These are phyloP conservation scores for Flaveria linearis DNA, from an alignment of 129 eudicot genomes.

Conservation along the genomic window DNA sequence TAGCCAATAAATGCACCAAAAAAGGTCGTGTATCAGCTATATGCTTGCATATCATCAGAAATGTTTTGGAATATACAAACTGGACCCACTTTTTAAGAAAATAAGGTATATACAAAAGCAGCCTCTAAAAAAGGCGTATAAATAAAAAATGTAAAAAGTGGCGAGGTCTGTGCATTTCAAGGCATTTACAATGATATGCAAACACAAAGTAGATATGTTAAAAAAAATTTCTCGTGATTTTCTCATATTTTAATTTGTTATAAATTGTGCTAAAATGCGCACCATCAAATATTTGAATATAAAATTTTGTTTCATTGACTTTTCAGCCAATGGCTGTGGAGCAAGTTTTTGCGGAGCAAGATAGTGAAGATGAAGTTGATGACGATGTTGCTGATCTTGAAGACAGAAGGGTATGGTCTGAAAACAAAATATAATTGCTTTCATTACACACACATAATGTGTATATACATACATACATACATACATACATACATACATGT, in stretches of 20 bases:
- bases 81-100: neutral
- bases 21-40: neutral
- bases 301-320: neutral
- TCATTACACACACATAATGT: neutral
- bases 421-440: constrained; percentile 7
- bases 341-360: constrained; percentile 87
- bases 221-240: neutral
- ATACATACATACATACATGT: no score
- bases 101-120: neutral
- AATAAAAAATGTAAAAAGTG: no score
- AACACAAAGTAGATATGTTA: neutral
- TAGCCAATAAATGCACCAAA: neutral
- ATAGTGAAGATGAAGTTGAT: constrained; percentile 98
- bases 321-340: constrained; percentile 81
- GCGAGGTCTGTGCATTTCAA: neutral
- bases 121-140: no score
- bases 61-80: neutral
- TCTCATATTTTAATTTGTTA: neutral
- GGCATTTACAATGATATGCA: neutral
- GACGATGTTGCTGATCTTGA: constrained; percentile 96
- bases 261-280: neutral
- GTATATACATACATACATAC: no score
- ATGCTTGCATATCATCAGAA: neutral
- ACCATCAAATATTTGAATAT: constrained; percentile 3
- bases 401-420: constrained; percentile 73